These are phyloP conservation scores for Wickerhamiella domercqiae DNA, from an alignment of 805 yeast species.

Conservation along the genomic window DNA sequence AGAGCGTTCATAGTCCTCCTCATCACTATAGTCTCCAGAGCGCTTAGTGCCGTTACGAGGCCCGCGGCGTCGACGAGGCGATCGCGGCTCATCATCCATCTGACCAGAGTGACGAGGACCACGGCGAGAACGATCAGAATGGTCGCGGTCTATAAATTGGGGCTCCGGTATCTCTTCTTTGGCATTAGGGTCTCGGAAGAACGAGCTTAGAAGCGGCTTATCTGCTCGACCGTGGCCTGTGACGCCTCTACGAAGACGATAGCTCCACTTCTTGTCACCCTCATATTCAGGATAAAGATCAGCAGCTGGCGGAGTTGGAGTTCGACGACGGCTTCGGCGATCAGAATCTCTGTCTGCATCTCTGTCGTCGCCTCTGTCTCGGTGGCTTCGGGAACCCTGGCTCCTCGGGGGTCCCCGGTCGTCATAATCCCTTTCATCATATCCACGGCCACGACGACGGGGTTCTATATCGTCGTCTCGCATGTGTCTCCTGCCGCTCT, in stretches of 20 bases:
- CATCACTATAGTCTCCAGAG: neutral
- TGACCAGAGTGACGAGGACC: no score
- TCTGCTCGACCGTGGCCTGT: neutral
- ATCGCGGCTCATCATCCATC: neutral
- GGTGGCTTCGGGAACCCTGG: no score
- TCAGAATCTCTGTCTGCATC: no score
- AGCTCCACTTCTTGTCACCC: neutral
- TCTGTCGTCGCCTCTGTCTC: no score
- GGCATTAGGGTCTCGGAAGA: neutral
- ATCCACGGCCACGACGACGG: no score
- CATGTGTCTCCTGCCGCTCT: no score
- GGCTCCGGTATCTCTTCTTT: neutral
- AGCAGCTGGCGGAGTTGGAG: no score
- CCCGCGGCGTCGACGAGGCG: neutral
- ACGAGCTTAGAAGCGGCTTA: neutral
- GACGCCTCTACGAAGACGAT: neutral
- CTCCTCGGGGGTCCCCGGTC: no score
- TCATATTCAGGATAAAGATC: neutral
- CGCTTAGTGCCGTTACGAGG: neutral
- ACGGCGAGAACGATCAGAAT: neutral
- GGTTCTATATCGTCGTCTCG: no score
- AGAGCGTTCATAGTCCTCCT: neutral
- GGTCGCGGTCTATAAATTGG: neutral
- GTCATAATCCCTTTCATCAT: no score
- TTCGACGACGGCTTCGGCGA: no score